Conservation (phyloP, 2,329 filamentous ascomycete species). For the Exophiala aquamarina region DNA sequence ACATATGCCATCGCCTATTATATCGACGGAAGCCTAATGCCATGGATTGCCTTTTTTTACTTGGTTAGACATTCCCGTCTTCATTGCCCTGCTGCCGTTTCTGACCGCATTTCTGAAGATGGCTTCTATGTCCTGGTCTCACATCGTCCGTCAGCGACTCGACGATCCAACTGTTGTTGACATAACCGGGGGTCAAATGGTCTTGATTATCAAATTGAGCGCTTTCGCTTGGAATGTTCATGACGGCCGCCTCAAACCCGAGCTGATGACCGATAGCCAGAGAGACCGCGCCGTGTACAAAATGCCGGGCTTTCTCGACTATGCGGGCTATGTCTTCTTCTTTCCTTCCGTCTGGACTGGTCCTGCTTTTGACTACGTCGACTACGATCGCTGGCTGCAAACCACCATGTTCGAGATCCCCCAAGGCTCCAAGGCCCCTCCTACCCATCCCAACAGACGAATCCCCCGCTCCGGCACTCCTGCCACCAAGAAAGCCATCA, state of each 20-base stretch:
- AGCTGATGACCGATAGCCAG: conserved; percentile 82
- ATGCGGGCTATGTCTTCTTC: conserved; percentile 87
- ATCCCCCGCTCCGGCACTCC: conserved; percentile 89
- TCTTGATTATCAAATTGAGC: conserved; percentile 94
- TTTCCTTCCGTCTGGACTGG: conserved; percentile 89
- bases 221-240: conserved; percentile 98
- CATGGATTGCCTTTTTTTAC: conserved; percentile 92
- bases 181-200: conserved; percentile 95
- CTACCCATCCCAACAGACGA: conserved; percentile 83
- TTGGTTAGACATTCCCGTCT: conserved; percentile 41
- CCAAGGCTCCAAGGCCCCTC: conserved; percentile 73
- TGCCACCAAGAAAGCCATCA: conserved; percentile 71
- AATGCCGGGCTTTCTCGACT: conserved; percentile 77
- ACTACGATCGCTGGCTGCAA: conserved; percentile 90
- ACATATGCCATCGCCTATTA: conserved; percentile 82
- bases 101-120: conserved; percentile 49
- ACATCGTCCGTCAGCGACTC: conserved; percentile 75
- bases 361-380: conserved; percentile 89
- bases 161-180: conserved; percentile 70
- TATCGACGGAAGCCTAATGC: conserved; percentile 88
- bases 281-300: conserved; percentile 74
- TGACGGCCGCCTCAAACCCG: conserved; percentile 77
- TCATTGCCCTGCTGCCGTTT: background rate
- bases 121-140: conserved; percentile 90
- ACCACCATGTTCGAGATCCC: conserved; percentile 92